These are phyloP conservation scores for Ophiostoma ulmi DNA, from an alignment of 2,329 filamentous ascomycete species.

Conservation along the genomic window DNA sequence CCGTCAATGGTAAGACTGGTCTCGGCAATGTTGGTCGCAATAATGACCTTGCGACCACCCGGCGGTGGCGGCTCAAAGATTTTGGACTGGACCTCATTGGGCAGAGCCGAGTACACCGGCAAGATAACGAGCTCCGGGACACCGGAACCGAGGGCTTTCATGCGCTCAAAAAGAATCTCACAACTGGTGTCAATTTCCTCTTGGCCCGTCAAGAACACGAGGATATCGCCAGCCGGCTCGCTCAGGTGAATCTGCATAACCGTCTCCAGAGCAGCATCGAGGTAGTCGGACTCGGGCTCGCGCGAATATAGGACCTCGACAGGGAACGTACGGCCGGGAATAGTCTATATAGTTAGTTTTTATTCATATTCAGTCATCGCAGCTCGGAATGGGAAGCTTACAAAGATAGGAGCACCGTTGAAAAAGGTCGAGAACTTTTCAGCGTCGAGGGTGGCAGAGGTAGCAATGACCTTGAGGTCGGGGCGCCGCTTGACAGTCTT, in stretches of 20 bases:
- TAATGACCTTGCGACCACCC: slow-evolving; percentile 86
- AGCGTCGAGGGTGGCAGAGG: slow-evolving; percentile 90
- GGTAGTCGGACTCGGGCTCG: slow-evolving; percentile 91
- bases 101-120: slow-evolving; percentile 92
- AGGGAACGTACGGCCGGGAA: slow-evolving; percentile 89
- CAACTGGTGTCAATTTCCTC: slow-evolving; percentile 96
- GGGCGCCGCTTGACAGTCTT: slow-evolving; percentile 81
- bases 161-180: slow-evolving; percentile 87
- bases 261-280: slow-evolving; percentile 89
- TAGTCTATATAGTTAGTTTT: slow-evolving; percentile 46
- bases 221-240: slow-evolving; percentile 85
- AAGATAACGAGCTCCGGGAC: slow-evolving; percentile 90
- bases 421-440: slow-evolving; percentile 98
- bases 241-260: slow-evolving; percentile 98
- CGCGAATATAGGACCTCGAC: slow-evolving; percentile 94
- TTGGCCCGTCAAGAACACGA: slow-evolving; percentile 95
- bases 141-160: slow-evolving; percentile 87
- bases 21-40: slow-evolving; percentile 97
- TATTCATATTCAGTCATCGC: background rate
- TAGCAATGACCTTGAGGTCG: slow-evolving; percentile 92
- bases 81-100: slow-evolving; percentile 84
- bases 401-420: slow-evolving; percentile 87
- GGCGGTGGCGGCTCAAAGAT: slow-evolving; percentile 92
- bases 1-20: slow-evolving; percentile 97
- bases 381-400: slow-evolving; percentile 10